Base-by-base conservation (phyloP, 1,284 basidiomycete genomes). In the Pyrrhoderma noxium region DNA sequence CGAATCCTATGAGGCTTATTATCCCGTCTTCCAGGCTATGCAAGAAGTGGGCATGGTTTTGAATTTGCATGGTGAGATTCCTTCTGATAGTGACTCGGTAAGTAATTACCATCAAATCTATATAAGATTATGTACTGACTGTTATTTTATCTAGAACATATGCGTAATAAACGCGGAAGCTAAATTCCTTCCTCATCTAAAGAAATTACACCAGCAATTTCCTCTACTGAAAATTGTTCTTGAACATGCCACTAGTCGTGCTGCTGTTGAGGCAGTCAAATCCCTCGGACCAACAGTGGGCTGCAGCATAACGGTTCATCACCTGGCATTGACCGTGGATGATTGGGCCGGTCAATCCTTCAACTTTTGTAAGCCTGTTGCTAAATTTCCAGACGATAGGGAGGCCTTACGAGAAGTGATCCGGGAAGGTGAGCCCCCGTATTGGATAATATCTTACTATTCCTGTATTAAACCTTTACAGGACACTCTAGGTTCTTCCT, bases 361-460 rank as follows among this genome's bases (percentile, higher is more conserved):
- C 77, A 83, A 97, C 65, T 99, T 90, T 67, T 99, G 96, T 77
- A 99, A 99, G 69, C 96, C 96, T 0, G 89, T 99, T 19, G 95
- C 96, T 23, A 99, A 99, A 70, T 93, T 83, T 62, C 94, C 94
- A 3, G 85, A 89, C 58, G 96, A 99, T 67, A 77, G 95, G 23
- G 69, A 80, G 59, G 94, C 96, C 8, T 70, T 99, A 50, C 80
- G 84, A 51, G 79, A 89, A 19, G 83, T 94, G 36, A 80, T 99
- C 50, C 75, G 71, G 56, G 80, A 88, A 70, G 91, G 89, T 89
- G 51, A 46, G 67, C 5, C 14, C 11, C 7, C 27, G 5, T 31
- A 5, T 5, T 31, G 27, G 11, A 11, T 11, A 31, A 14, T 7
- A 40, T 56, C 13, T n/a, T 22, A 21, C 25, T 34, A 36, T 47